Percentiles rank a stretch among this genome's conserved stretches.
Evolutionary conservation across 345 rosid species (phyloP).

Genomic region (Excoecaria cochinchinensis): DNA sequence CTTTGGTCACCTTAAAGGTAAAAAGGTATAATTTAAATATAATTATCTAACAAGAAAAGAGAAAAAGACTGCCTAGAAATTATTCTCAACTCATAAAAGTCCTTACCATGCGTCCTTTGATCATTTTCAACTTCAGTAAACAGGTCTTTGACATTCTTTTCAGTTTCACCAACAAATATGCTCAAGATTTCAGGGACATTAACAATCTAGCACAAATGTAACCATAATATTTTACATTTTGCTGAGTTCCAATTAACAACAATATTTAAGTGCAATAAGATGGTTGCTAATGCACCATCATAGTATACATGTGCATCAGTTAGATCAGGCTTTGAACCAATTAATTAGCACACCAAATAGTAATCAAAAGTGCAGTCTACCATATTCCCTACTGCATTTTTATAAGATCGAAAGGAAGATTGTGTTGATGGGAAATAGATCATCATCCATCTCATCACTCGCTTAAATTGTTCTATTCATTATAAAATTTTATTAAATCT

Average conservation of each 20-base stretch:
- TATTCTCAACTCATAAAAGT: neutral
- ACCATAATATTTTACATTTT: slow-evolving; percentile 17
- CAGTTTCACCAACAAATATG: slow-evolving; percentile 98
- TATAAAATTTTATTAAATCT: too few species aligned
- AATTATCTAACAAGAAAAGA: neutral
- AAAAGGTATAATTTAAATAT: slow-evolving; percentile 21
- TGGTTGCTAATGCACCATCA: neutral
- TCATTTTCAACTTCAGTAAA: slow-evolving; percentile 98
- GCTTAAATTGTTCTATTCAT: too few species aligned
- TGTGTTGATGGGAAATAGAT: too few species aligned
- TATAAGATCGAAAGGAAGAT: too few species aligned
- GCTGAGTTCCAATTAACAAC: neutral
- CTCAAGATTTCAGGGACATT: slow-evolving; percentile 97
- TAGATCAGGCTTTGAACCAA: too few species aligned
- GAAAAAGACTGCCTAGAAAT: neutral
- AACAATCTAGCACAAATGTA: slow-evolving; percentile 56
- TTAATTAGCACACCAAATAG: too few species aligned
- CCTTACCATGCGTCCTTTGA: slow-evolving; percentile 73
- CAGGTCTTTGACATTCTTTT: slow-evolving; percentile 89
- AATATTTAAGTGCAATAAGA: neutral
- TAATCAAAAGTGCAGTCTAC: too few species aligned
- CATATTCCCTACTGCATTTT: too few species aligned
- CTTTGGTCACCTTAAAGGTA: too few species aligned
- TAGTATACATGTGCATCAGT: neutral
- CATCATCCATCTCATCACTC: too few species aligned